Evolutionary conservation across 257 asterid species (phyloP).

Genomic region (Henckelia pumila): DNA sequence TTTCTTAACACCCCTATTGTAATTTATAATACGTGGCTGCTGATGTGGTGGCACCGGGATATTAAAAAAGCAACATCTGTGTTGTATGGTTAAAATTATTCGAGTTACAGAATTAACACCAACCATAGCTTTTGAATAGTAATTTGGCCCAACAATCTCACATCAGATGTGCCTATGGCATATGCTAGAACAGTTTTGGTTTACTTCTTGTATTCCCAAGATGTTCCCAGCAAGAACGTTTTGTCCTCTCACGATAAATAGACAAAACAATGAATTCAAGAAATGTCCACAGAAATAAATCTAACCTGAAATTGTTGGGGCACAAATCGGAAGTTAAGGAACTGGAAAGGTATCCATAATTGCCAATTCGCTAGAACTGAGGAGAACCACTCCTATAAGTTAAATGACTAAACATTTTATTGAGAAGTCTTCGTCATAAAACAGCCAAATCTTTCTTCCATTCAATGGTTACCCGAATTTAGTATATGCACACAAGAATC

Average conservation of each 20-base stretch:
- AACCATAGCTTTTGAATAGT: not conserved
- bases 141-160: not conserved
- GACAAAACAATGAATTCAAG: not conserved
- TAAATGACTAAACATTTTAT: not conserved
- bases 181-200: not conserved
- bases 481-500: not conserved
- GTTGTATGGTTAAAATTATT: no score
- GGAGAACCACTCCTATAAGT: constrained; percentile 78
- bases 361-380: constrained; percentile 96
- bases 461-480: not conserved
- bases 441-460: not conserved
- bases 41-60: not conserved
- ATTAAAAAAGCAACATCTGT: not conserved
- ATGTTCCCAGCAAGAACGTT: constrained; percentile 7
- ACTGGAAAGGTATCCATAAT: constrained; percentile 96
- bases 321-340: constrained; percentile 85
- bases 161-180: not conserved
- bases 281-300: constrained; percentile 16
- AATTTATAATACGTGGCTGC: not conserved
- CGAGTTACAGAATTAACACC: not conserved
- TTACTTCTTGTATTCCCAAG: not conserved
- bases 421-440: constrained; percentile 4
- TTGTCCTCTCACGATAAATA: not conserved
- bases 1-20: not conserved
- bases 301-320: constrained; percentile 96